phyloP scores from a whole-genome alignment of 306 rosid species.

The Vachellia collinsii region DNA sequence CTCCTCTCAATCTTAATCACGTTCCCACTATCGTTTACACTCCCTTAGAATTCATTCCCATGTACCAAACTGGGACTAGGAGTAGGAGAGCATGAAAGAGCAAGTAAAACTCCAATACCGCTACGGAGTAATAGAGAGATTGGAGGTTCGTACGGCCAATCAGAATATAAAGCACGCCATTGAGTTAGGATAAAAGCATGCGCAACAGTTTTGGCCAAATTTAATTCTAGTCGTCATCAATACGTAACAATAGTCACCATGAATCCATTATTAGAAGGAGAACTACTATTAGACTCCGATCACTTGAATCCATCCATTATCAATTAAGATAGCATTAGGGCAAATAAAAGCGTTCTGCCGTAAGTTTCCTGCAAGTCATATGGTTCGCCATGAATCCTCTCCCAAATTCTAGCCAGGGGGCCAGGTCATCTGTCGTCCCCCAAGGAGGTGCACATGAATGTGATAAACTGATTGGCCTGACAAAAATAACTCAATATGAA shows the following conservation, averaged over 20 bases:
- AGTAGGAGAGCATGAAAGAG: no score
- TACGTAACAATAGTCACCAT: constrained; percentile 6
- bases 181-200: background rate
- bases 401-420: constrained; percentile 62
- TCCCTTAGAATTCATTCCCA: no score
- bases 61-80: no score
- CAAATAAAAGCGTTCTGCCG: background rate
- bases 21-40: no score
- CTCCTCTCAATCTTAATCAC: no score
- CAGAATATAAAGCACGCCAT: background rate
- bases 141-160: no score
- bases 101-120: no score
- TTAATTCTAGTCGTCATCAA: constrained; percentile 20
- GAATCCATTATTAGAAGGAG: no score
- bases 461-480: constrained; percentile 89
- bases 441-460: constrained; percentile 78
- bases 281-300: background rate
- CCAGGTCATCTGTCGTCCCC: constrained; percentile 90
- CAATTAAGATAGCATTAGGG: constrained; percentile 8
- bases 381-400: constrained; percentile 7
- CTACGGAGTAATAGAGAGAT: no score
- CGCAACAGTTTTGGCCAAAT: constrained; percentile 9
- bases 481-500: constrained; percentile 27
- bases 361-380: background rate
- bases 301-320: constrained; percentile 22